A percentile compares a stretch with the other conserved stretches of the same genome.
These are phyloP conservation scores for Mycena crocata DNA, from an alignment of 768 basidiomycete genomes.

Conservation along the genomic window DNA sequence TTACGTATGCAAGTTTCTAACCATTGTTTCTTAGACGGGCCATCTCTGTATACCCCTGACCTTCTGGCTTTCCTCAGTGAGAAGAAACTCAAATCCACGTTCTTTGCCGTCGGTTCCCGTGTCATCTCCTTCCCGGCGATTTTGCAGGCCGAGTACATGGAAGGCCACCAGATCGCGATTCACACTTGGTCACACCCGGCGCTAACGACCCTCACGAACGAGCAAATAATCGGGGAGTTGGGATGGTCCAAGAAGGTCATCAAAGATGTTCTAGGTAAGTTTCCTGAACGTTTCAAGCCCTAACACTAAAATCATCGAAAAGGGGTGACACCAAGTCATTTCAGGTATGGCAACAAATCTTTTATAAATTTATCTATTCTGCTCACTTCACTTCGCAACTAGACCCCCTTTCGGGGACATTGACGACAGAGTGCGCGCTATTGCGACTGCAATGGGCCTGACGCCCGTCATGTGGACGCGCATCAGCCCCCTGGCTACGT, in stretches of 20 bases:
- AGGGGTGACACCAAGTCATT: no score
- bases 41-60: slow-evolving; percentile 79
- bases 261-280: slow-evolving; percentile 81
- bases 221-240: slow-evolving; percentile 83
- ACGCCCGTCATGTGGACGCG: slow-evolving; percentile 89
- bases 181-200: slow-evolving; percentile 74
- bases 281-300: no score
- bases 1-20: neutral
- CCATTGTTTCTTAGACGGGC: slow-evolving; percentile 71
- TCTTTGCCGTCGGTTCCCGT: slow-evolving; percentile 90
- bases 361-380: no score
- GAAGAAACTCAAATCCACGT: slow-evolving; percentile 78
- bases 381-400: no score
- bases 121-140: slow-evolving; percentile 75
- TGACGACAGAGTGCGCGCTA: slow-evolving; percentile 89
- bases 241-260: slow-evolving; percentile 56
- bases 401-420: slow-evolving; percentile 52
- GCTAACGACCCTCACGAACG: slow-evolving; percentile 81
- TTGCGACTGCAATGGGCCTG: slow-evolving; percentile 85
- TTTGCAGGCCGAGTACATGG: slow-evolving; percentile 81
- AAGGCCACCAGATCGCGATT: slow-evolving; percentile 81
- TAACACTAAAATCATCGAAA: no score
- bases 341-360: no score
- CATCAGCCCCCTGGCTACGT: slow-evolving; percentile 66
- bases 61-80: slow-evolving; percentile 78